Base-by-base conservation (phyloP, 2,329 filamentous ascomycete species). In the Salinomyces thailandicus region DNA sequence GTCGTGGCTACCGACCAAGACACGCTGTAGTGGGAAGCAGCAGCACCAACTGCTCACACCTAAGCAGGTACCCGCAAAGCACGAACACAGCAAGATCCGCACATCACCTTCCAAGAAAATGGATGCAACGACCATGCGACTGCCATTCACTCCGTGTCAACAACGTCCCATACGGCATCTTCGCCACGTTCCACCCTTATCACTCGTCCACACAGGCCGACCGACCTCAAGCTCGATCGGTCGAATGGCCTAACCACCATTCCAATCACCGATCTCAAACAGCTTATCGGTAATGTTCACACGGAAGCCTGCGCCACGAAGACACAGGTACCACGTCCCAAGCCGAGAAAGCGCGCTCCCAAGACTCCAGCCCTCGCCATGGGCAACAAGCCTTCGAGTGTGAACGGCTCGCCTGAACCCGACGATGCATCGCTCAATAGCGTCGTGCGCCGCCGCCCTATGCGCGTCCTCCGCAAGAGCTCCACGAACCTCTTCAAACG, bases 401-500 rank as follows among this genome's bases (percentile, higher is more conserved):
- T 44, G 24, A 18, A 36, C 16, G 46, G 39, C 32, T 40, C 36
- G 14, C 36, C 44, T 12, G 34, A 15, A 27, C 30, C 28, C 5
- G 52, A 55, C 39, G 43, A 46, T 43, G 42, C 41, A 17, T 52
- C 50, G 5, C 22, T 42, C 11, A 46, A 38, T 30, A 52, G 50
- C 29, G 44, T 47, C 6, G 42, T 44, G 28, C 22, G 22, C 22
- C 49, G 46, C 26, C 43, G 22, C 42, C 49, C 38, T 35, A 22
- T 40, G 31, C 47, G 37, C 35, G 34, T 52, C 18, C 43, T 48
- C 26, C 48, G 53, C 31, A 53, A 52, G 39, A 49, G 51, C 42
- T 56, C 53, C 1, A 47, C 44, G 35, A 53, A 53, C 33, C 39
- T 56, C n/a, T 51, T 55, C 50, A 54, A 51, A 41, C 48, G 51